Evolutionary conservation across 768 basidiomycete species (phyloP), one percentile per base, ranked within the genome.

Genomic region (Pleurotus tuoliensis): DNA sequence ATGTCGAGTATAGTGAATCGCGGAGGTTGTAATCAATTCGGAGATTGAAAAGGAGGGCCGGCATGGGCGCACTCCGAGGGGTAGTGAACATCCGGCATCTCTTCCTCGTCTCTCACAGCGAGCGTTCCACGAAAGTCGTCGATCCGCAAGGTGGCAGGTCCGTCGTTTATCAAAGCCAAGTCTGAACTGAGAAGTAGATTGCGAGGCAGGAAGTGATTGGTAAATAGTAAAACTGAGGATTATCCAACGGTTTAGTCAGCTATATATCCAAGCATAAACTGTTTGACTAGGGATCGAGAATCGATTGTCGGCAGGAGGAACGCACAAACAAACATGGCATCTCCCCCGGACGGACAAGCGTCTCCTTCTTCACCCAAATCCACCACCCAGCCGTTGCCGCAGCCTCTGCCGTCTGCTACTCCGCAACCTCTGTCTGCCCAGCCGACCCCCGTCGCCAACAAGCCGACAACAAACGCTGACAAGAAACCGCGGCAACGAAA

Each of bases 401-500:
- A 67, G 58, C 75, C 76, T 75, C 67, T 67, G 61, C 68, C 71
- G 73, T 69, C 54, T 45, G 16, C 73, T 71, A 72, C 74, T 68
- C 72, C 76, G 57, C 71, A 73, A 60, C 63, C 69, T 54, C 71
- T 69, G 56, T 34, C 59, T 58, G 53, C 25, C 44, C 55, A 43
- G 44, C 15, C 55, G 24, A 18, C 69, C 59, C 63, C 71, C 58
- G 30, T 34, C 11, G 30, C 30, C 30, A 60, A 70, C 48, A 76
- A 76, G 78, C 77, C 81, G 78, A 72, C 70, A 57, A 62, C 72
- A 60, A 61, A 71, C 62, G 60, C 73, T 34, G 63, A 70, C 62
- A 86, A 74, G 69, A 83, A 77, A 67, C 63, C 69, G 55, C 83
- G 83, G 79, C 82, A 83, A 64, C 76, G 73, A 64, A 83, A 78